A percentile compares a stretch with the other conserved stretches of the same genome.
Conservation (phyloP, 208 protist species). For the Crithidia thermophila region DNA sequence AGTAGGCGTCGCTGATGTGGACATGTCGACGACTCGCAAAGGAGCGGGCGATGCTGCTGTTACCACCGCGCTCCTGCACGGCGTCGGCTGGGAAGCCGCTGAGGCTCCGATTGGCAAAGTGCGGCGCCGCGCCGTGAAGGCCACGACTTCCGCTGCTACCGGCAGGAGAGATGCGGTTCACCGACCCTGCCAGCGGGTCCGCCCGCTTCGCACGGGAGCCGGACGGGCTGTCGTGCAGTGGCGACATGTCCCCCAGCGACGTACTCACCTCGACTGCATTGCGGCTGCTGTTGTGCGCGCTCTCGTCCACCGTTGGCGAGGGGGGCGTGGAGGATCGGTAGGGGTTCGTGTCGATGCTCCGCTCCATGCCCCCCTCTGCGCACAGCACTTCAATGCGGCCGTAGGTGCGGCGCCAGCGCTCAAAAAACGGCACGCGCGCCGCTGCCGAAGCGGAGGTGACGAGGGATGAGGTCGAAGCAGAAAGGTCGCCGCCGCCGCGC, state of each 20-base stretch:
- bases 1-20: conserved; percentile 15
- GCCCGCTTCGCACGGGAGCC: not conserved
- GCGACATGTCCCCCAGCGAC: not conserved
- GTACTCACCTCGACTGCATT: too few species aligned
- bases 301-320: not conserved
- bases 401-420: conserved; percentile 18
- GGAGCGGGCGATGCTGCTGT: not conserved
- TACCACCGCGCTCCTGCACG: not conserved
- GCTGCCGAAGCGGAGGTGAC: not conserved
- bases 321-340: not conserved
- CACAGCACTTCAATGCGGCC: conserved; percentile 1
- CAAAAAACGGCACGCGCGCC: not conserved
- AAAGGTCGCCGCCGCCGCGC: not conserved
- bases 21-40: conserved; percentile 11
- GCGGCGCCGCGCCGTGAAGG: too few species aligned
- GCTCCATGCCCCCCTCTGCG: conserved; percentile 4
- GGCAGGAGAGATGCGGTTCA: too few species aligned
- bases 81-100: too few species aligned
- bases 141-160: too few species aligned
- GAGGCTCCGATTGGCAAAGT: too few species aligned
- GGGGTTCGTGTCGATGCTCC: not conserved
- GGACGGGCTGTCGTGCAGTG: not conserved
- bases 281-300: too few species aligned
- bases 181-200: not conserved
- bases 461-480: not conserved